Conservation (phyloP, 1,284 basidiomycete species). For the Ceratobasidium papillatum region DNA sequence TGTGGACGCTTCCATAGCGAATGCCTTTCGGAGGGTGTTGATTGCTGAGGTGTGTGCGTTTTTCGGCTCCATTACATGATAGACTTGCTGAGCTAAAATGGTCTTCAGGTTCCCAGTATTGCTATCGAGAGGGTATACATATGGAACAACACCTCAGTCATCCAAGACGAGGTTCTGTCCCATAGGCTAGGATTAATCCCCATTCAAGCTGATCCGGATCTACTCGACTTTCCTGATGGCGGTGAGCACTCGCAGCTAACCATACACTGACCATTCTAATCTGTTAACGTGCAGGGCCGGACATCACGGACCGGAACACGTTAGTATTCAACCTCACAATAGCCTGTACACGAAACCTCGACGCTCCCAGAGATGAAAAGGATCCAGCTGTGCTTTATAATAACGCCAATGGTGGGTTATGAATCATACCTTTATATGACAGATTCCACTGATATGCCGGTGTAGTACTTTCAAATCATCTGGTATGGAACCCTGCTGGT, state of each 20-base stretch:
- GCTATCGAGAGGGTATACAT: conserved; percentile 95
- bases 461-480: conserved; percentile 77
- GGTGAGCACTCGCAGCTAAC: conserved; percentile 12
- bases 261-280: neutral
- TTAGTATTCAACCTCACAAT: conserved; percentile 86
- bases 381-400: conserved; percentile 73
- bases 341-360: conserved; percentile 70
- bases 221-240: conserved; percentile 56
- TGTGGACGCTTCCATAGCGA: conserved; percentile 95
- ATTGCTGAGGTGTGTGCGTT: conserved; percentile 82
- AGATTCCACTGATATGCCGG: neutral
- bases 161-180: conserved; percentile 93
- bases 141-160: conserved; percentile 95
- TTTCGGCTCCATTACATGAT: conserved; percentile 16
- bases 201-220: conserved; percentile 83
- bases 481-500: conserved; percentile 88
- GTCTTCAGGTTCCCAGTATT: conserved; percentile 81
- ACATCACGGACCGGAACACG: conserved; percentile 89
- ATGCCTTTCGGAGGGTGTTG: conserved; percentile 90
- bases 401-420: conserved; percentile 61
- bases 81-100: conserved; percentile 11
- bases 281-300: conserved; percentile 53
- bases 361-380: conserved; percentile 62
- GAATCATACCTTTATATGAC: neutral
- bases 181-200: conserved; percentile 93